Conservation (phyloP, 2,329 filamentous ascomycete species). For the Penicillium decumbens region DNA sequence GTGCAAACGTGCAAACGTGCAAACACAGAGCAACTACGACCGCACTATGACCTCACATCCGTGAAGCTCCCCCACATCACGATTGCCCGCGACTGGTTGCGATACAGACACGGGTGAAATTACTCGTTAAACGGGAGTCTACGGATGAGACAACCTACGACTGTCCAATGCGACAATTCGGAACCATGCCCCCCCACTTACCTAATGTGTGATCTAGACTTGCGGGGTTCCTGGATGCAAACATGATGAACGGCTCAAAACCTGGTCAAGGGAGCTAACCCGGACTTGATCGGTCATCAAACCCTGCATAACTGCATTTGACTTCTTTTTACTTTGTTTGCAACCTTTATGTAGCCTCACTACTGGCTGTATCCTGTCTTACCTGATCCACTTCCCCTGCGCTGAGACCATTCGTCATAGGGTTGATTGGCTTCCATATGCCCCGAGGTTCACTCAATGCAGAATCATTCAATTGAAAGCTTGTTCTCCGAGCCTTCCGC, state of each 20-base stretch:
- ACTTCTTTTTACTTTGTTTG: not conserved
- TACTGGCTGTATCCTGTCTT: slow-evolving; percentile 5
- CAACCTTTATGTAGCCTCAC: not conserved
- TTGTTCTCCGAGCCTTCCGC: not conserved
- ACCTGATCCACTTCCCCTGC: slow-evolving; percentile 2
- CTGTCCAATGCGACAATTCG: slow-evolving; percentile 11
- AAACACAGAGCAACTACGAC: slow-evolving; percentile 7
- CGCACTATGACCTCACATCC: slow-evolving; percentile 19
- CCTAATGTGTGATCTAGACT: slow-evolving; percentile 18
- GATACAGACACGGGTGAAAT: slow-evolving; percentile 17
- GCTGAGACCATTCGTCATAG: slow-evolving; percentile 23
- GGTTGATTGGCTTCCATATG: slow-evolving; percentile 13
- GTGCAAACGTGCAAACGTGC: not conserved
- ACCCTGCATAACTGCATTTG: not conserved
- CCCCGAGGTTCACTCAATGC: not conserved
- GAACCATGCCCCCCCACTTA: slow-evolving; percentile 3
- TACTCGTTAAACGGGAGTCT: slow-evolving; percentile 10
- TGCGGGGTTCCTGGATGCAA: slow-evolving; percentile 21
- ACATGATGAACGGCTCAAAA: slow-evolving; percentile 16
- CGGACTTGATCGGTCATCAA: slow-evolving; percentile 1
- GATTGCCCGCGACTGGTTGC: slow-evolving; percentile 1
- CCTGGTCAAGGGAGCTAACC: slow-evolving; percentile 13
- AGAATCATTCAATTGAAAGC: slow-evolving; percentile 1
- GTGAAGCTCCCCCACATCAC: slow-evolving; percentile 10
- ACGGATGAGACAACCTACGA: slow-evolving; percentile 12